phyloP scores from a whole-genome alignment of 148 eudicot genomes.

The Arbutus unedo region DNA sequence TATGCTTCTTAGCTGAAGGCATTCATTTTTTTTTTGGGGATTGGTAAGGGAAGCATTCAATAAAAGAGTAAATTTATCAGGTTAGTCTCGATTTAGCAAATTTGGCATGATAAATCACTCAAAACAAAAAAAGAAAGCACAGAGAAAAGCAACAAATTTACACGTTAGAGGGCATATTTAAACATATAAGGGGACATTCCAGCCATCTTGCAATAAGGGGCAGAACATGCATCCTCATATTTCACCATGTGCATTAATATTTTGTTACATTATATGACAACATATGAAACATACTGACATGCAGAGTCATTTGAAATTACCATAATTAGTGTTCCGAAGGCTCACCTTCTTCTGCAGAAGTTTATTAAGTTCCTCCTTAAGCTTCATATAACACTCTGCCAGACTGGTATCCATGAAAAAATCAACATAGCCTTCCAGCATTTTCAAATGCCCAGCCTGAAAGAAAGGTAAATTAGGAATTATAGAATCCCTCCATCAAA shows the following conservation, averaged over 20 bases:
- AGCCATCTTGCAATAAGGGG: neutral
- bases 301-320: neutral
- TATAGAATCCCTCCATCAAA: neutral
- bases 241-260: neutral
- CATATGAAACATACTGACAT: neutral
- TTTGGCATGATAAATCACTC: neutral
- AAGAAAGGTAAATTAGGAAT: conserved; percentile 19
- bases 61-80: neutral
- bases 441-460: conserved; percentile 84
- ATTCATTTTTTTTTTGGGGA: neutral
- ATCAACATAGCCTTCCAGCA: conserved; percentile 89
- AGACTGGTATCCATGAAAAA: conserved; percentile 93
- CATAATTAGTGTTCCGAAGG: neutral
- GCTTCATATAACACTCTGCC: conserved; percentile 80
- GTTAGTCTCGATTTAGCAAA: neutral
- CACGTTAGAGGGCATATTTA: neutral
- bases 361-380: conserved; percentile 78
- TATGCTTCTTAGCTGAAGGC: neutral
- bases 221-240: neutral
- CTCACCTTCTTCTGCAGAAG: conserved; percentile 81
- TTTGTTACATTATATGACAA: neutral
- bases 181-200: neutral
- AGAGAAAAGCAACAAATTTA: neutral
- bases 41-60: neutral
- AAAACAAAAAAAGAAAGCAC: neutral